Evolutionary conservation across 371 early-diverging fungal genomes (phyloP).

Genomic region (Chytridium lagenaria): DNA sequence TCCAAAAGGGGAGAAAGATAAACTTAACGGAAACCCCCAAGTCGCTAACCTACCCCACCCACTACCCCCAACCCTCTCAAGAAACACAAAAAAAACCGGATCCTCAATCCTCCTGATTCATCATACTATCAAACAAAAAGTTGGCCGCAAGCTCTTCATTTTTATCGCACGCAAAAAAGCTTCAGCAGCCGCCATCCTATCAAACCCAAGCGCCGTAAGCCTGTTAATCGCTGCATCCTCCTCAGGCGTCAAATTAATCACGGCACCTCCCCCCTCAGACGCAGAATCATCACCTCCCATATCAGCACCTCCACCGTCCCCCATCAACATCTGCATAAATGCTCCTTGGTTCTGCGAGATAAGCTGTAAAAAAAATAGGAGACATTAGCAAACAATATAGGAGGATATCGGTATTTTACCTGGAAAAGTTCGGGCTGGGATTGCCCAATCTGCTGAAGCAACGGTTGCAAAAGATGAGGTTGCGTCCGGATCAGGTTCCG

Average conservation of each 20-base stretch:
- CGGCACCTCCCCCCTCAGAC: slow-evolving; percentile 61
- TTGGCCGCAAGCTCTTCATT: slow-evolving; percentile 97
- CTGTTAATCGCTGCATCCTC: slow-evolving; percentile 92
- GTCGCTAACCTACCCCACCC: too few relatives aligned
- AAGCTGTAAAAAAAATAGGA: slow-evolving; percentile 55
- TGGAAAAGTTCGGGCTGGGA: slow-evolving; percentile 86
- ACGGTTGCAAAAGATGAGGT: slow-evolving; percentile 85
- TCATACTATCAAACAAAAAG: slow-evolving; percentile 85
- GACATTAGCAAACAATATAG: background rate
- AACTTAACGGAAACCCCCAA: background rate
- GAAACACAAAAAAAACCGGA: background rate
- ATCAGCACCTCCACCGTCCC: slow-evolving; percentile 43
- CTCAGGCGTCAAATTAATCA: slow-evolving; percentile 85
- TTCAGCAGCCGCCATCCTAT: slow-evolving; percentile 79
- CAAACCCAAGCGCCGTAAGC: slow-evolving; percentile 90
- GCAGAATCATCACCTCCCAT: slow-evolving; percentile 52
- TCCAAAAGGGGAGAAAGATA: background rate
- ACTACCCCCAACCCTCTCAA: too few relatives aligned
- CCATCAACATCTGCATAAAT: slow-evolving; percentile 78
- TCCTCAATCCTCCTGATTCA: slow-evolving; percentile 16
- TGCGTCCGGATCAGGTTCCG: slow-evolving; percentile 85
- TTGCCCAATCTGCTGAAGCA: slow-evolving; percentile 83
- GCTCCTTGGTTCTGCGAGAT: slow-evolving; percentile 76
- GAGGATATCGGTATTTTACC: slow-evolving; percentile 36
- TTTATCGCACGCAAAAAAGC: slow-evolving; percentile 97